Base-by-base conservation (phyloP, 2,329 filamentous ascomycete species). In the Fusarium dimerum region DNA sequence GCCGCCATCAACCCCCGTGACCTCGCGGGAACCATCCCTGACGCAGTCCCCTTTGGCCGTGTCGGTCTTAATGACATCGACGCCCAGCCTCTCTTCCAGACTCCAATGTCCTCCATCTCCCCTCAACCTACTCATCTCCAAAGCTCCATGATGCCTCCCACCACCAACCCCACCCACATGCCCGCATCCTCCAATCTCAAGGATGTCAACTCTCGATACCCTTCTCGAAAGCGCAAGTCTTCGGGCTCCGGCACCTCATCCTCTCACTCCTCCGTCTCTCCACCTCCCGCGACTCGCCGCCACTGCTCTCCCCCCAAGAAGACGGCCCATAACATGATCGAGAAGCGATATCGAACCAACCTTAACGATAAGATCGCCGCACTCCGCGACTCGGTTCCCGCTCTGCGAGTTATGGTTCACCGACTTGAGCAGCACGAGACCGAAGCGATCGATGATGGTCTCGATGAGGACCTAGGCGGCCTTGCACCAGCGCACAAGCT, bases 351-450 rank as follows among this genome's bases (percentile, higher is more conserved):
- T 71, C 86, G 92, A 63, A 96, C 90, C 46, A 97, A 97, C 64
- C 78, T 97, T 51, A 96, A 97, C 68, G 92, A 96, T 69, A 97
- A 96, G 76, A 96, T 97, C 64, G 88, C 90, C 46, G 90, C 91
- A 53, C 77, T 97, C 52, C 82, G 92, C 63, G 90, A 96, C 70
- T 94, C 90, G 62, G 90, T 97, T 9, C 92, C 92, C 3, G 92
- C 89, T 68, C 76, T 97, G 45, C 85, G 92, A 46, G 87, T 90
- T 61, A 89, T 91, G 82, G 66, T 67, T 17, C 67, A 69, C 45
- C 62, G 67, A 41, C 85, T 85, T 20, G 89, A 88, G 73, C 84
- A 79, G 57, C 80, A 79, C 47, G 76, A 76, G 52, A 83, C 82
- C 29, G 85, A 87, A 58, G 84, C 86, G 53, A 56, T 61, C 3